Base-by-base conservation (phyloP, 2,329 filamentous ascomycete genomes). In the Davidsoniella virescens region DNA sequence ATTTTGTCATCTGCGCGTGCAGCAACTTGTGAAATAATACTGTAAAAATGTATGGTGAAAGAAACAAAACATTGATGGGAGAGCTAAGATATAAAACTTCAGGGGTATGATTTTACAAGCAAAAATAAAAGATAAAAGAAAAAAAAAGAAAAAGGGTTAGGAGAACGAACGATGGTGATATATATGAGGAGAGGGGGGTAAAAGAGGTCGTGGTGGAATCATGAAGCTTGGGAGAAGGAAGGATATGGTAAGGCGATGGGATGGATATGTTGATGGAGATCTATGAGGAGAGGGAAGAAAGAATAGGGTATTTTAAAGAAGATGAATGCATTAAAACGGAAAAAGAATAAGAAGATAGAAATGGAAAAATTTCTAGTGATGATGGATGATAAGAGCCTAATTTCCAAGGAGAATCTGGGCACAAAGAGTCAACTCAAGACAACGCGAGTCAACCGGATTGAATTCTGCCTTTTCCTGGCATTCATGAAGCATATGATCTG, bases 381-480 rank as follows among this genome's bases (percentile, higher is more conserved):
- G 7, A 12, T 33, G 29, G 44, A 29, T 37, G 25, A 39, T 25
- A 33, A 2, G 6, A 25, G 16, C 10, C 29, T 43, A 51, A 25
- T 41, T 49, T 23, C 52, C 52, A 20, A 72, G 62, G 33, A 73
- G 60, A 38, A 72, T 65, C 42, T 69, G 66, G 5, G 69, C 69
- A 56, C 67, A 71, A 54, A 71, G 71, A 52, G 68, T 67, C 39
- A 74, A 60, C 56, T 74, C 71, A 41, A 70, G 65, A 38, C 69
- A 74, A 29, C 70, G 65, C 7, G 70, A 72, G 55, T 72, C 65
- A 39, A 65, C 64, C 14, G 66, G 65, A 3, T 65, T 72, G 56
- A 77, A 78, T 37, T 70, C 65, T 3, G 71, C 70, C 18, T 70
- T 66, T 44, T 72, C 68, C 52, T 73, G 71, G 36, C 73, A 71